A percentile compares a stretch with the other conserved stretches of the same genome.
Conservation (phyloP, 306 rosid species). For the Casuarina glauca region DNA sequence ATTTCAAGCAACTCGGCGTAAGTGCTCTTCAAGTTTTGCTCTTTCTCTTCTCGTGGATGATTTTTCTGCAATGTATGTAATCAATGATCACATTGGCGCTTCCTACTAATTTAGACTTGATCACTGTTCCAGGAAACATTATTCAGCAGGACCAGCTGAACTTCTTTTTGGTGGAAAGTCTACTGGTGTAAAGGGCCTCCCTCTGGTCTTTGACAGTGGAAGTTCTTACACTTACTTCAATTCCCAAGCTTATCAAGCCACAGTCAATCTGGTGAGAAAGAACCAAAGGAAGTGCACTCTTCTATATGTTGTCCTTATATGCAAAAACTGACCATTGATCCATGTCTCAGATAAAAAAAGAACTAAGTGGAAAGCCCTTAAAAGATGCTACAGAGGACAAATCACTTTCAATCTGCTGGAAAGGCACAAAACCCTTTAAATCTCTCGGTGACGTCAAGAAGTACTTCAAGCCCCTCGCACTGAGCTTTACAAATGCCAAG, state of each 20-base stretch:
- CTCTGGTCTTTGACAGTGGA: constrained; percentile 76
- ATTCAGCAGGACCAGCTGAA: constrained; percentile 70
- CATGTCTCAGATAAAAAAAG: constrained; percentile 46
- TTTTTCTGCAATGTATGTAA: constrained; percentile 3
- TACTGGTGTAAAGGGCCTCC: constrained; percentile 49
- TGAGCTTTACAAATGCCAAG: constrained; percentile 46
- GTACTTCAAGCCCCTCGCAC: constrained; percentile 53
- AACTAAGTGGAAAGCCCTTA: constrained; percentile 58
- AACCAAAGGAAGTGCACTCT: neutral
- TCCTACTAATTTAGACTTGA: constrained; percentile 5
- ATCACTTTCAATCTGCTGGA: constrained; percentile 74
- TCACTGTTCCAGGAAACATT: constrained; percentile 52
- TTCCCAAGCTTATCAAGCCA: constrained; percentile 40
- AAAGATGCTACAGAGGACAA: constrained; percentile 40
- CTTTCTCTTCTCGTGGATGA: constrained; percentile 10
- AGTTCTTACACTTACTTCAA: constrained; percentile 83
- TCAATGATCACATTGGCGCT: constrained; percentile 15
- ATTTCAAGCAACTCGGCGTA: constrained; percentile 43
- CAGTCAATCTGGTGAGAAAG: constrained; percentile 54
- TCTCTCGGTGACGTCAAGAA: constrained; percentile 42
- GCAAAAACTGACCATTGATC: constrained; percentile 16
- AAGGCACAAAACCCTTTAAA: constrained; percentile 61
- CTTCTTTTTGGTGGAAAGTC: constrained; percentile 52
- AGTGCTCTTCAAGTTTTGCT: constrained; percentile 24
- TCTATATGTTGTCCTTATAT: neutral